A percentile compares a stretch with the other conserved stretches of the same genome.
These are phyloP conservation scores for Xylaria scruposa DNA, from an alignment of 495 filamentous ascomycete genomes.

Conservation along the genomic window DNA sequence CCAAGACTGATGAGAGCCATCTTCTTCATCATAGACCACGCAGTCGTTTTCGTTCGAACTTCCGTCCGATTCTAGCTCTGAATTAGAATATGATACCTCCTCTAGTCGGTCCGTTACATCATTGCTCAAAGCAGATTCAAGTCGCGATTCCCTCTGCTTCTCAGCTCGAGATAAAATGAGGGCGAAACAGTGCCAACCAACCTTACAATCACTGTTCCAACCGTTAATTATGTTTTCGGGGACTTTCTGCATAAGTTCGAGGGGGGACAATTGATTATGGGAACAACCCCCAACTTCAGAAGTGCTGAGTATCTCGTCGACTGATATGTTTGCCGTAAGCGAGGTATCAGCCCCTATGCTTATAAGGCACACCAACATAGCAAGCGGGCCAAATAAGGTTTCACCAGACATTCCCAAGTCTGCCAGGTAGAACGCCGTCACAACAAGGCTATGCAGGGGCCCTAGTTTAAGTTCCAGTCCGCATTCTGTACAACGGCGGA, in stretches of 20 bases:
- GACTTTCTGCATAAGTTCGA: neutral
- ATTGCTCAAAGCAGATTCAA: neutral
- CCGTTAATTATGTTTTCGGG: neutral
- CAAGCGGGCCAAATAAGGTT: neutral
- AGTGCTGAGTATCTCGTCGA: neutral
- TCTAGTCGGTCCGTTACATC: neutral
- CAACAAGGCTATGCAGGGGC: slow-evolving; percentile 2
- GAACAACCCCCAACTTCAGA: neutral
- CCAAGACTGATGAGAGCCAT: neutral
- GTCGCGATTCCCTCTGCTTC: neutral
- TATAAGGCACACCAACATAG: neutral
- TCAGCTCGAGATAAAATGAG: neutral
- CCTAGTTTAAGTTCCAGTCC: neutral
- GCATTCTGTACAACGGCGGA: neutral
- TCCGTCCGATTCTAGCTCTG: neutral
- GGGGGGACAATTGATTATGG: neutral
- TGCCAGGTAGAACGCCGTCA: neutral
- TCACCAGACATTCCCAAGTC: neutral
- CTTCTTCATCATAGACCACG: neutral
- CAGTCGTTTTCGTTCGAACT: neutral
- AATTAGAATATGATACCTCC: neutral
- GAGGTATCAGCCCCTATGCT: neutral
- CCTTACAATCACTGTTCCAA: neutral
- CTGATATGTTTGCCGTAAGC: neutral
- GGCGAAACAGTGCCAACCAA: neutral